Base-by-base conservation (phyloP, 495 filamentous ascomycete species). In the Penicillium angulare region DNA sequence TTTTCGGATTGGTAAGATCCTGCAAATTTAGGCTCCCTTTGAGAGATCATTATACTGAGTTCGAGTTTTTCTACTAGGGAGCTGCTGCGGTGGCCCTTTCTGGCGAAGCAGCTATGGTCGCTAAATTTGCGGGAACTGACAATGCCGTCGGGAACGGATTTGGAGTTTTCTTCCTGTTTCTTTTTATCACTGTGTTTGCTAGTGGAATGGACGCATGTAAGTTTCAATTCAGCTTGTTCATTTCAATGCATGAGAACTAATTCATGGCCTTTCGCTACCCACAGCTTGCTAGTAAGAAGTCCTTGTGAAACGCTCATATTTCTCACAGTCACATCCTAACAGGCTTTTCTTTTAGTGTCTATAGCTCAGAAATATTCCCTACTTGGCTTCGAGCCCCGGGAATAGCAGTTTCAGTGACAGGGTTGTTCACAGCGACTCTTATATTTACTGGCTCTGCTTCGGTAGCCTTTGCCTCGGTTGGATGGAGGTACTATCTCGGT, bases 271-370 rank as follows among this genome's bases (percentile, higher is more conserved):
- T 71, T 55, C 75, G n/a, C 10, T 17, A 21, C 50, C 62, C 20
- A 60, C 18, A 48, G 17, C 6, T 3, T 3, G 10, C 23, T 45
- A 75, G 67, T n/a, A n/a, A n/a, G n/a, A 45, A 72, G 69, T 20
- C 76, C 61, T 58, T 67, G 75, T n/a, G 77, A 79, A 49, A 72
- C 78, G 1, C 74, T 74, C 7, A 76, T 75, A 64, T 81, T 76
- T 38, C 59, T 80, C 15, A n/a, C n/a, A n/a, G n/a, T n/a, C n/a
- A n/a, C n/a, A n/a, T n/a, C n/a, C n/a, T n/a, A n/a, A n/a, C n/a
- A n/a, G n/a, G n/a, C n/a, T n/a, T n/a, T n/a, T n/a, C 26, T 5
- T 29, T 10, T 5, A 5, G 10, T 29, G 26, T 29, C 26, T 80
- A 79, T 42, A 55, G 74, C 13, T 64, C 73, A 2, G 77, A 80